Evolutionary conservation across 1,139 yeast genomes (phyloP), one percentile per base, ranked within the genome.

Genomic region (Candida albicans): DNA sequence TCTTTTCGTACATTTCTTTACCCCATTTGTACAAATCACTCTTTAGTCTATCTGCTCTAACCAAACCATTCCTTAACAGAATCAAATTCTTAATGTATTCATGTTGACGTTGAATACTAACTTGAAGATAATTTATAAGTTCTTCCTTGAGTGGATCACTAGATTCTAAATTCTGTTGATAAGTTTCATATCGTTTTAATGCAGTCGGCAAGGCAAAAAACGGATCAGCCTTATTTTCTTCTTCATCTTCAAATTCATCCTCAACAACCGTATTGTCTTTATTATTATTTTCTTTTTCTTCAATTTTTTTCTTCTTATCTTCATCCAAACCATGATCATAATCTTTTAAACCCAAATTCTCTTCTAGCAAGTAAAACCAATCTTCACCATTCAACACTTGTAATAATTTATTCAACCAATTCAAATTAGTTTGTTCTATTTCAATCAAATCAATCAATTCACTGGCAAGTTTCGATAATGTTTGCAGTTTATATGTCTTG

Each of bases 301-400:
- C 43, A 22, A 35, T 40, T 37, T 30, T 28, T 28, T 41, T 36
- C 34, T 40, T 42, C 29, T 41, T 47, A 14, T 67, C 71, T 24
- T 65, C 70, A 45, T 63, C 70, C 58, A 73, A 65, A 35, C 84
- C 81, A 55, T 85, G 90, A 58, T 87, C 87, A 58, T 87, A 87
- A 26, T 68, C 73, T 2, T 88, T 84, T 40, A 90, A 70, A 25
- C 82, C 80, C 61, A 90, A 63, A 45, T 80, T 79, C 31, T 79
- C 81, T 46, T 79, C 90, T 33, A 83, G 69, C 34, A 84, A 65
- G 50, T 81, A 81, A 41, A 73, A 75, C 58, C 96, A 87, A 61
- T 88, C 93, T 57, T 91, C 97, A 9, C 97, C 96, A 43, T 90
- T 72, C 57, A 91, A 81, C 1, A 87, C 82, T 50, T 85, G 88